A percentile compares a stretch with the other conserved stretches of the same genome.
phyloP scores from a whole-genome alignment of 2,329 filamentous ascomycete species.

The Aspergillus aculeatinus region DNA sequence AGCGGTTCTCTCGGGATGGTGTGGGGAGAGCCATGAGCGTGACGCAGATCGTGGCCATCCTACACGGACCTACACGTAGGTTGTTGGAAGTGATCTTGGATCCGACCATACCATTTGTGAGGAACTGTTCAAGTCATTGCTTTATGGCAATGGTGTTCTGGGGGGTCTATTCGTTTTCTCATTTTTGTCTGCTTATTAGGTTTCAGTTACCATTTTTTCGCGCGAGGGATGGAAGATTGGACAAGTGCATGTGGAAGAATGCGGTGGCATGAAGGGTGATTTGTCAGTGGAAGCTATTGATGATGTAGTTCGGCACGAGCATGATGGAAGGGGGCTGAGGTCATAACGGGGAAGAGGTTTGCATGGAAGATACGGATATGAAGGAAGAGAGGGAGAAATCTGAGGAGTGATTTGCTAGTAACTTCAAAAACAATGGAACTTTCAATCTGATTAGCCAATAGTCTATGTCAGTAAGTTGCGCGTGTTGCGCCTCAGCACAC shows the following conservation, averaged over 20 bases:
- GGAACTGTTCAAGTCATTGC: slow-evolving; percentile 3
- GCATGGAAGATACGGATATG: not conserved
- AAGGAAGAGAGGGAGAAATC: not conserved
- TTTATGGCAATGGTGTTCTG: slow-evolving; percentile 6
- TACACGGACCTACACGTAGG: slow-evolving; percentile 7
- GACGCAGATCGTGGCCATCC: slow-evolving; percentile 1
- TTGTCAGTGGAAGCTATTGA: not conserved
- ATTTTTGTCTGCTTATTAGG: slow-evolving; percentile 13
- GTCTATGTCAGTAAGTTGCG: not conserved
- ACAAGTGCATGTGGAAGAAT: not conserved
- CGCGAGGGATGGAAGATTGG: not conserved
- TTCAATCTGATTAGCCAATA: not conserved
- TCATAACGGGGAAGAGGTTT: not conserved
- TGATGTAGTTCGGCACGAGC: not conserved
- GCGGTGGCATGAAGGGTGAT: not conserved
- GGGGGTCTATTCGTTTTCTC: slow-evolving; percentile 12
- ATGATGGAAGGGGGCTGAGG: not conserved
- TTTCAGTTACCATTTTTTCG: slow-evolving; percentile 9
- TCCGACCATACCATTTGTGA: slow-evolving; percentile 1
- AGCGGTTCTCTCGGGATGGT: not conserved
- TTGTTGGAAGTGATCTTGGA: slow-evolving; percentile 9
- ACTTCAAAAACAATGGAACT: slow-evolving; percentile 5
- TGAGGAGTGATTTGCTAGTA: not conserved
- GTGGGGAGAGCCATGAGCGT: not conserved
- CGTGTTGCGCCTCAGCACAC: not conserved